Evolutionary conservation across 768 basidiomycete species (phyloP), one percentile per base, ranked within the genome.

Genomic region (Daedaleopsis sinensis): DNA sequence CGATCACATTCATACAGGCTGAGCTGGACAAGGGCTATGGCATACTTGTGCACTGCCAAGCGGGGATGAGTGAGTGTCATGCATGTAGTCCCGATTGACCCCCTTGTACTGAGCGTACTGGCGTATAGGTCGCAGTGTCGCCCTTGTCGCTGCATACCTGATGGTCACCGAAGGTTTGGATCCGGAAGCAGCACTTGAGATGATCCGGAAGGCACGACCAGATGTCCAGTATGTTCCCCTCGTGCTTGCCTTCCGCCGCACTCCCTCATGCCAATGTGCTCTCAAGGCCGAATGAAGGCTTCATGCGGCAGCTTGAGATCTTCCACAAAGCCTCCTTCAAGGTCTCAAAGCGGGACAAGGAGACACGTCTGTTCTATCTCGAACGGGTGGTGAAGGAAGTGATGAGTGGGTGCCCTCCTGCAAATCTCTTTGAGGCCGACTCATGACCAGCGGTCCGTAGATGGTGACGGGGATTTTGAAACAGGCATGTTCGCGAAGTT

Each of bases 41-140:
- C 1, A 89, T 98, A 1, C 77, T 96, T 19, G 91, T 97, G 0
- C 95, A 97, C 73, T 96, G 95, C 70, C 89, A 92, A 59, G 93
- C 92, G 23, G 95, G 95, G 24, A 80, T 93, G 74, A 93, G 92
- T 93, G 74, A 72, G 90, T 82, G 23, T 21, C 18, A n/a, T 5
- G 63, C 50, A 24, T 32, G 27, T 32, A 32, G 27, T 32, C 23
- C 38, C 9, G 44, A 43, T 42, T 36, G 24, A 50, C 18, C 37
- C 42, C 19, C 18, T 11, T 21, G 36, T 19, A 42, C 38, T 46
- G 9, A 27, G n/a, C 42, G 42, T 18, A 15, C 43, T 23, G 52
- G 8, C n/a, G 12, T 46, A 21, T 63, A 93, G 91, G 91, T 68
- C 85, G 95, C 23, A 94, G 93, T 65, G 87, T 89, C 8, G 90